These are phyloP conservation scores for Ensete ventricosum DNA, from an alignment of 176 grass and related monocot genomes.

Conservation along the genomic window DNA sequence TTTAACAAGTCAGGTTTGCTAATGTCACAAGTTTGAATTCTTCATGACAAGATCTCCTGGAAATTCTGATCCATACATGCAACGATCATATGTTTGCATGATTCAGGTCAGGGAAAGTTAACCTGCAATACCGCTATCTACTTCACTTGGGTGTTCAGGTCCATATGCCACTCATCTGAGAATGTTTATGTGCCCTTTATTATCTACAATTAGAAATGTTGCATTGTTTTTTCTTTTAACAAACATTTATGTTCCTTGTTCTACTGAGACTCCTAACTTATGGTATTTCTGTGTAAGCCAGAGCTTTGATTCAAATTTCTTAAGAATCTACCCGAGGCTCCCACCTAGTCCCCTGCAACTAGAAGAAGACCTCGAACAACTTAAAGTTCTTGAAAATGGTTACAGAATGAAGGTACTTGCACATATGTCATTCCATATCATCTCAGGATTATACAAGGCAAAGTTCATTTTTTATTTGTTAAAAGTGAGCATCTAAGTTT, in stretches of 20 bases:
- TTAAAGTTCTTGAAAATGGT: conserved; percentile 93
- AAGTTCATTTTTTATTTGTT: neutral
- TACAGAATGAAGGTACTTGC: conserved; percentile 81
- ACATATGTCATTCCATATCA: neutral
- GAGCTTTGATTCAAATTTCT: conserved; percentile 81
- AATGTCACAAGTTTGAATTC: neutral
- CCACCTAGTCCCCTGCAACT: conserved; percentile 59
- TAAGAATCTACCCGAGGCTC: conserved; percentile 71
- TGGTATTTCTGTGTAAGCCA: conserved; percentile 2
- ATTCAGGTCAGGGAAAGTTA: conserved; percentile 65
- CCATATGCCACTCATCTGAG: conserved; percentile 1
- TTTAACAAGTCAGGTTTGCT: conserved; percentile 65
- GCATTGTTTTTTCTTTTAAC: neutral
- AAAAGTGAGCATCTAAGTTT: neutral
- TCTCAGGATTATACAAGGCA: neutral
- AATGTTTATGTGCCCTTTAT: no score
- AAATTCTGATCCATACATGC: neutral
- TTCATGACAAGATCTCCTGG: neutral
- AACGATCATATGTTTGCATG: conserved; percentile 12
- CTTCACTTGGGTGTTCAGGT: conserved; percentile 90
- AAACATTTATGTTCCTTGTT: neutral
- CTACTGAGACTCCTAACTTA: neutral
- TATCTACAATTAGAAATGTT: no score
- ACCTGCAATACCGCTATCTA: conserved; percentile 55
- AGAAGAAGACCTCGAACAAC: conserved; percentile 89